Percentiles rank a stretch among this genome's conserved stretches.
Conservation (phyloP, 2,329 filamentous ascomycete genomes). For the Aspergillus sojae region DNA sequence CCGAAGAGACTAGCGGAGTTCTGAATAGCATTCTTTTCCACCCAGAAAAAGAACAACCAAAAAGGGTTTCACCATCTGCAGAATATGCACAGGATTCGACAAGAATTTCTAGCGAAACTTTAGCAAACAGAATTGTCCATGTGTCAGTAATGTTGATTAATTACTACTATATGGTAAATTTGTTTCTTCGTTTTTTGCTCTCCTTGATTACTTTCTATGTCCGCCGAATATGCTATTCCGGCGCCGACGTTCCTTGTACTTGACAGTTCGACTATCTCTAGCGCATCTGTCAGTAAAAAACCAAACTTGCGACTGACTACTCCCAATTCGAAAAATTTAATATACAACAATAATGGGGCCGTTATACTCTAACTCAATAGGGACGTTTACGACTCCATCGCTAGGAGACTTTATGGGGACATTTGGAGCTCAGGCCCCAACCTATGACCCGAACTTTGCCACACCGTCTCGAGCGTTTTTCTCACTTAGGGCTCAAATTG, state of each 20-base stretch:
- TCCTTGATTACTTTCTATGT: not conserved
- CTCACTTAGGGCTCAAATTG: not conserved
- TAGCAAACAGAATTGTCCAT: not conserved
- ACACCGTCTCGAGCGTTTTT: constrained; percentile 1
- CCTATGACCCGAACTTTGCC: constrained; percentile 2
- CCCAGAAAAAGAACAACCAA: not conserved
- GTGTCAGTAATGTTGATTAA: not conserved
- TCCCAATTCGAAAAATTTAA: not conserved
- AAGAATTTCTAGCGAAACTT: not conserved
- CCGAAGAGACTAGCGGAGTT: not conserved
- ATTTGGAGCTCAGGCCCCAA: constrained; percentile 22
- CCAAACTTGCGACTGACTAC: not conserved
- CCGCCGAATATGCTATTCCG: not conserved
- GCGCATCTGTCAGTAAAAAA: not conserved
- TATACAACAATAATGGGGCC: constrained; percentile 2
- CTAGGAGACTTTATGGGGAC: not conserved
- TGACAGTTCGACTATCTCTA: not conserved
- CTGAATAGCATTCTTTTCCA: not conserved
- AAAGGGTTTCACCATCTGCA: not conserved
- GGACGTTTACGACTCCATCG: not conserved
- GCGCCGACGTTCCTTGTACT: not conserved
- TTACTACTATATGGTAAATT: not conserved
- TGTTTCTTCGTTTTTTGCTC: not conserved
- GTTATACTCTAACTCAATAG: constrained; percentile 8
- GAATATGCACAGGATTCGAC: not conserved